phyloP scores from a whole-genome alignment of 2,329 filamentous ascomycete species.

The Macroventuria anomochaeta region DNA sequence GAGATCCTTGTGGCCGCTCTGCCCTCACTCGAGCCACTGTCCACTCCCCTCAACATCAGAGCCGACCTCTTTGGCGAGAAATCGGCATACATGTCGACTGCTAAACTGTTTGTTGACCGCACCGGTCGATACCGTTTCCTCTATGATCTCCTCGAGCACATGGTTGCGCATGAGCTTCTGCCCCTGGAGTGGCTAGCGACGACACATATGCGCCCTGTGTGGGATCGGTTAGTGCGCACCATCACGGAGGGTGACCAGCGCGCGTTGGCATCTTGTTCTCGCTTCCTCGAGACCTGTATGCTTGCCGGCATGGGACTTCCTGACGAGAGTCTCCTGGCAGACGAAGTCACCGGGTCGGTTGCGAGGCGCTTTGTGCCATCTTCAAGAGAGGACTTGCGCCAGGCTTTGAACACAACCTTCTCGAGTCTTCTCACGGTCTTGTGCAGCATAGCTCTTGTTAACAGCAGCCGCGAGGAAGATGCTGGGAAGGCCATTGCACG shows the following conservation, averaged over 20 bases:
- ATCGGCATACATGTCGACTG: constrained; percentile 36
- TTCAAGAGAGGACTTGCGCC: constrained; percentile 35
- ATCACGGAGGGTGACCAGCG: constrained; percentile 40
- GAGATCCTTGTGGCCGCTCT: constrained; percentile 40
- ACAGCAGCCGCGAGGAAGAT: constrained; percentile 26
- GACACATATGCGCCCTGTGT: constrained; percentile 43
- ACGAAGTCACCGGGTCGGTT: constrained; percentile 24
- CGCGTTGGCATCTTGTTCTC: constrained; percentile 33
- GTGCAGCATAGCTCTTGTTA: constrained; percentile 42
- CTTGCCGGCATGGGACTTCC: constrained; percentile 39
- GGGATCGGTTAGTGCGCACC: constrained; percentile 43
- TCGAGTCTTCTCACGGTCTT: constrained; percentile 45
- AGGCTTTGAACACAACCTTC: constrained; percentile 45
- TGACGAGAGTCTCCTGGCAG: constrained; percentile 31
- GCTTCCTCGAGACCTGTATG: constrained; percentile 41
- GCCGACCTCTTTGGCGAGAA: constrained; percentile 38
- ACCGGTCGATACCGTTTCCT: constrained; percentile 43
- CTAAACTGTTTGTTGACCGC: constrained; percentile 36
- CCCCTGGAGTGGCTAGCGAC: constrained; percentile 51
- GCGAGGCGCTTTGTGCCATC: constrained; percentile 34
- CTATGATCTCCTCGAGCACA: constrained; percentile 43
- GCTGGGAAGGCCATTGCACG: constrained; percentile 21
- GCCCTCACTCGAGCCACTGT: constrained; percentile 29
- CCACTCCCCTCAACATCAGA: constrained; percentile 33
- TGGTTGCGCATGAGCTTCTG: constrained; percentile 44